Percentiles rank a stretch among this genome's conserved stretches.
Evolutionary conservation across 2,329 filamentous ascomycete species (phyloP).

Genomic region (Helotiales sp.): DNA sequence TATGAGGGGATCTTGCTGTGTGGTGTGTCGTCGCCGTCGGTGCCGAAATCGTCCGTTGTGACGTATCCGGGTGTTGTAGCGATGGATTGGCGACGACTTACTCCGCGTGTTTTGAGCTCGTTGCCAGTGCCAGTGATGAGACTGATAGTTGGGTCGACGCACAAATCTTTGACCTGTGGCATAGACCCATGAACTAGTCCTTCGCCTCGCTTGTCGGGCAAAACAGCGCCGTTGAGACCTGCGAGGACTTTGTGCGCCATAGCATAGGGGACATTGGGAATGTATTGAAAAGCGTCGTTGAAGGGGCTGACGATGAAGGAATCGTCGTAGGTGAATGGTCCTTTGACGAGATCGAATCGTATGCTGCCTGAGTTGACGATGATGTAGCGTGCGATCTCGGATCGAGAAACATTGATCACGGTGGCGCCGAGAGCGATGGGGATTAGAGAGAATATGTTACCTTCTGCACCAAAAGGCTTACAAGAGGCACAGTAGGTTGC

Average conservation of each 20-base stretch:
- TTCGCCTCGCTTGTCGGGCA: slow-evolving; percentile 31
- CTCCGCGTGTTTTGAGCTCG: slow-evolving; percentile 34
- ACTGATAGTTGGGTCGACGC: slow-evolving; percentile 34
- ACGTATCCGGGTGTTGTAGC: slow-evolving; percentile 73
- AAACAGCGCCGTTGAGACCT: slow-evolving; percentile 57
- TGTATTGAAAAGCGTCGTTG: slow-evolving; percentile 74
- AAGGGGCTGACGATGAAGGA: slow-evolving; percentile 88
- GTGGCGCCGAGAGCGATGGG: slow-evolving; percentile 74
- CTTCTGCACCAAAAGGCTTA: slow-evolving; percentile 70
- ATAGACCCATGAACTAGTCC: slow-evolving; percentile 21
- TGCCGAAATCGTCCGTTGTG: slow-evolving; percentile 80
- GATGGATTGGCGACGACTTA: slow-evolving; percentile 38
- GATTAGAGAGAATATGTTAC: slow-evolving; percentile 71
- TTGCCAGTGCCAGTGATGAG: slow-evolving; percentile 20
- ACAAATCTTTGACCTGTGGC: slow-evolving; percentile 45
- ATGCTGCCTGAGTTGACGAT: slow-evolving; percentile 89
- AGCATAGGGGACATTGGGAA: slow-evolving; percentile 79
- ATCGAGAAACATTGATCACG: slow-evolving; percentile 59
- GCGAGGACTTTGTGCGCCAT: slow-evolving; percentile 70
- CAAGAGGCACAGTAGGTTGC: slow-evolving; percentile 79
- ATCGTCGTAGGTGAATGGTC: slow-evolving; percentile 83
- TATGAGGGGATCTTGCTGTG: slow-evolving; percentile 78
- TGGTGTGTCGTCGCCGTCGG: slow-evolving; percentile 86
- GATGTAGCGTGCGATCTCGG: slow-evolving; percentile 68
- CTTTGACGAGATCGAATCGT: slow-evolving; percentile 93